phyloP scores from a whole-genome alignment of 352 stramenopile species.

The Phytophthora citricola region DNA sequence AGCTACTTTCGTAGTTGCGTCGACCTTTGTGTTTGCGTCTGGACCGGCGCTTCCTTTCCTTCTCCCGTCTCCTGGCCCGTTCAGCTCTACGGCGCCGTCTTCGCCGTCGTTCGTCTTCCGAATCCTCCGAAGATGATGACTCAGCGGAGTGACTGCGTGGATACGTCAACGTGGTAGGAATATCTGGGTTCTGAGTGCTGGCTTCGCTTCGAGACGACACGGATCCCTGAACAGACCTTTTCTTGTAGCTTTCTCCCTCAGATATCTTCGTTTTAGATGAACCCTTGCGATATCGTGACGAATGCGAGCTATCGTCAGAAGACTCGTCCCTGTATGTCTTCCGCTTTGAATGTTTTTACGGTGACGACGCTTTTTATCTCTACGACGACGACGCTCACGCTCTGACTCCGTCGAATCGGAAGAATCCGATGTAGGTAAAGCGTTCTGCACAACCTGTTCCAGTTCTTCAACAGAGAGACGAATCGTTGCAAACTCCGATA shows the following conservation, averaged over 20 bases:
- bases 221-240: not conserved
- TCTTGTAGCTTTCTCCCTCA: conserved; percentile 3
- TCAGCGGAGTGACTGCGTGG: conserved; percentile 13
- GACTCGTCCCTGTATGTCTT: conserved; percentile 7
- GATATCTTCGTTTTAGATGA: not conserved
- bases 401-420: conserved; percentile 44
- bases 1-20: conserved; percentile 29
- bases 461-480: conserved; percentile 30
- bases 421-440: conserved; percentile 42
- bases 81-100: conserved; percentile 12
- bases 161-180: conserved; percentile 16
- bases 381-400: conserved; percentile 23
- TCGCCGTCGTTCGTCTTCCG: conserved; percentile 24
- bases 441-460: conserved; percentile 41
- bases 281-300: conserved; percentile 12
- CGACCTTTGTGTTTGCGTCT: conserved; percentile 25
- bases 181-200: conserved; percentile 13
- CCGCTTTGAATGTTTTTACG: conserved; percentile 21
- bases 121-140: conserved; percentile 9
- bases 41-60: conserved; percentile 12
- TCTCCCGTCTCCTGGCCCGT: conserved; percentile 20
- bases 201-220: conserved; percentile 20
- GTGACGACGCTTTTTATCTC: conserved; percentile 10
- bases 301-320: conserved; percentile 14
- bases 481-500: conserved; percentile 25